Evolutionary conservation across 345 rosid genomes (phyloP), one percentile per base, ranked within the genome.

Genomic region (Firmiana major): DNA sequence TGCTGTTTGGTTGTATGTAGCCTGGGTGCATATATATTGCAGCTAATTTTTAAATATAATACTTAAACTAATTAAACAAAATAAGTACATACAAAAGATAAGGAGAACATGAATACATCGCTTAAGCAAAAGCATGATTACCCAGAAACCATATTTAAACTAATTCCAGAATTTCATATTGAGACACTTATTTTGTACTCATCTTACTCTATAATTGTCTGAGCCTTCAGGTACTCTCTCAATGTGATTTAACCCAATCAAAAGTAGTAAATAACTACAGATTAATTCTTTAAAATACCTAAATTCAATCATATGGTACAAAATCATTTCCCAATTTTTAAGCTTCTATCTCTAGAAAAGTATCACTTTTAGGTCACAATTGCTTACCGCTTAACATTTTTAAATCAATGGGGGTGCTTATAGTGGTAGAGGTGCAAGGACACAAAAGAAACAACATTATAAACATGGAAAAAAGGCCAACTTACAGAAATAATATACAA

Each of bases 401-500:
- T 46, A 24, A 69, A 26, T 48, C 15, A 48, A 26, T 69, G 24
- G 48, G 58, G 42, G 40, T 49, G 11, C 21, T 54, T 64, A 77
- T 40, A 63, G 28, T 26, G 42, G 40, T 64, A 42, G 54, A 58
- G 21, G 46, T 3, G 51, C 58, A 78, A 69, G 67, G 28, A 77
- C 19, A 6, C 4, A 28, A 31, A 31, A 53, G 43, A 21, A 26
- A 79, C 45, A 21, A 46, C 22, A 9, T 8, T 71, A 43, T 13
- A 53, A 79, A 57, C 48, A 66, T 73, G 34, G 21, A 75, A 73
- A 75, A 42, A 45, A 19, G 63, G 59, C 70, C 24, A 77, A 84
- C 98, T 89, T 84, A 92, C 99, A 45, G 89, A 89, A 75, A 90
- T 85, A 74, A 93, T 91, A 74, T 86, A 84, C 97, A 93, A 90